Conservation (phyloP, 305 asterid genomes). For the Fraxinus paxiana region DNA sequence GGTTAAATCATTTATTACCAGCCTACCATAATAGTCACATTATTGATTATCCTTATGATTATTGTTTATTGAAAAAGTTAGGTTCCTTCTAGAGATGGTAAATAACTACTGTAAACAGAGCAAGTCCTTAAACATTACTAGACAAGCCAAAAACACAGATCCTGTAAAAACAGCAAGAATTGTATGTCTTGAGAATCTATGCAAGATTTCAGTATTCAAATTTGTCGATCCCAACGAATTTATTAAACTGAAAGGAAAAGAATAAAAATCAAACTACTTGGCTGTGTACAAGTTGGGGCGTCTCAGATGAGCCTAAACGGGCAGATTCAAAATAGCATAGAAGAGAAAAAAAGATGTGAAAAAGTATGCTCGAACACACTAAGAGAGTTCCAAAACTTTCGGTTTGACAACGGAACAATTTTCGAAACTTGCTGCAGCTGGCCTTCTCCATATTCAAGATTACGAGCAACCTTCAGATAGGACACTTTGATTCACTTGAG, state of each 20-base stretch:
- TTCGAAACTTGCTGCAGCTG: slow-evolving; percentile 19
- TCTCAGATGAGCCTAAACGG: background rate
- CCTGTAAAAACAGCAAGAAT: slow-evolving; percentile 9
- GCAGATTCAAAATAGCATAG: background rate
- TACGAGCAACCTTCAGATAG: slow-evolving; percentile 7
- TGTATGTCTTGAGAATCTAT: background rate
- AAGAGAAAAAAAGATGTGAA: background rate
- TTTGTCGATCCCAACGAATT: background rate
- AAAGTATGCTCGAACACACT: background rate
- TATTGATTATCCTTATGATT: no score
- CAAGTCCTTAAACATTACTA: background rate
- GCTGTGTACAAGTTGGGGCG: slow-evolving; percentile 7
- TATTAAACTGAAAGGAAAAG: background rate
- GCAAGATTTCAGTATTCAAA: slow-evolving; percentile 2
- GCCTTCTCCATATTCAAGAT: slow-evolving; percentile 11
- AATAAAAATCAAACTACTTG: background rate
- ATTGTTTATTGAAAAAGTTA: background rate
- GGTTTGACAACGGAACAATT: background rate
- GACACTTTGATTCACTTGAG: slow-evolving; percentile 13
- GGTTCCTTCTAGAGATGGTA: background rate
- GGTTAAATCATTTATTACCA: background rate
- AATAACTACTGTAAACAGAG: background rate
- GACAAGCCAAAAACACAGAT: background rate
- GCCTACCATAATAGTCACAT: background rate
- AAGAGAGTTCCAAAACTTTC: background rate